Conservation (phyloP, 2,329 filamentous ascomycete species). For the Xylariales sp. region DNA sequence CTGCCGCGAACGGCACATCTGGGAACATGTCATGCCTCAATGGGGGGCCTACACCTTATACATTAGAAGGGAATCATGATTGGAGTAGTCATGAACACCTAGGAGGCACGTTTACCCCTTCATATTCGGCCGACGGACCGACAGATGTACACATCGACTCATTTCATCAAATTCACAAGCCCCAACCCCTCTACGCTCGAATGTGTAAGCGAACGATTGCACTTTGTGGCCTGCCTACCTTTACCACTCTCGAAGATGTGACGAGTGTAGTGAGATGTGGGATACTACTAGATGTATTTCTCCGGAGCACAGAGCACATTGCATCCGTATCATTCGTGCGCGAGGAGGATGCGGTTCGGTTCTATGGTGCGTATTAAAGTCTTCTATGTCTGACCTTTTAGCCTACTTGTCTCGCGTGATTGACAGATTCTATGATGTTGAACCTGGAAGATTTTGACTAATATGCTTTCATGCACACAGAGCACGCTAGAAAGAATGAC, state of each 20-base stretch:
- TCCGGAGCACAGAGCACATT: conserved; percentile 68
- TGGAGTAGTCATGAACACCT: conserved; percentile 40
- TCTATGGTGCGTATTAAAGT: conserved; percentile 55
- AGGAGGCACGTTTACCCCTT: conserved; percentile 39
- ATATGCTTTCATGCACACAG: conserved; percentile 33
- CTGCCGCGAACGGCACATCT: conserved; percentile 14
- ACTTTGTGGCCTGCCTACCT: conserved; percentile 70
- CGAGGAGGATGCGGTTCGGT: conserved; percentile 70
- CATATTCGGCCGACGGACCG: conserved; percentile 41
- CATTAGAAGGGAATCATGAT: conserved; percentile 35
- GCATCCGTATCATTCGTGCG: conserved; percentile 78
- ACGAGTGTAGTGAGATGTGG: conserved; percentile 75
- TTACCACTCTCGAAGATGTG: conserved; percentile 74
- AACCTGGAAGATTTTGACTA: no score
- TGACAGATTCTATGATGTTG: no score
- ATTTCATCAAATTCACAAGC: conserved; percentile 28
- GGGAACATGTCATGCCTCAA: conserved; percentile 24
- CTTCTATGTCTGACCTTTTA: no score
- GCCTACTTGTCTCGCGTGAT: no score
- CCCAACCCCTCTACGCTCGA: conserved; percentile 50
- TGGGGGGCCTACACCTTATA: conserved; percentile 17
- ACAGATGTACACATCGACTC: conserved; percentile 34
- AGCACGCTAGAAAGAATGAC: conserved; percentile 72
- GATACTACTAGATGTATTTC: conserved; percentile 73
- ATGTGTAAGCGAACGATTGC: conserved; percentile 67